Base-by-base conservation (phyloP, 257 asterid genomes). In the Fraxinus pennsylvanica region DNA sequence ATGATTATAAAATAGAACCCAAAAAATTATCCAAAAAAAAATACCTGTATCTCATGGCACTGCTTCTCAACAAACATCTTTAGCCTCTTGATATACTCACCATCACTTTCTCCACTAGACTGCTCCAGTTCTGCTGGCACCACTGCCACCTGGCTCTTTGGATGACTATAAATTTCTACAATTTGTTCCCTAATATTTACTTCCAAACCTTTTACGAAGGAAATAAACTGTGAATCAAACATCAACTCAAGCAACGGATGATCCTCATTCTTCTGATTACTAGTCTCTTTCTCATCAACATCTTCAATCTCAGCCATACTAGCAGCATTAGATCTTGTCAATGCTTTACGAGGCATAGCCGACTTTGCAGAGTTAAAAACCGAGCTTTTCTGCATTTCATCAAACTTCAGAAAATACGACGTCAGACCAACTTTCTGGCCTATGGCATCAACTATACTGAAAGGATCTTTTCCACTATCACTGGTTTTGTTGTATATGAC, bases 21-120 rank as follows among this genome's bases (percentile, higher is more conserved):
- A 14, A 75, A 6, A 61, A 63, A 67, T 22, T 30, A 79, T 19
- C 12, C 25, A 0, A 12, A 33, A 32, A 57, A 47, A 76, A 65
- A 52, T 93, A 93, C 99, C 98, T 95, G 98, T 81, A 95, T 95
- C 89, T 95, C 99, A 78, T 80, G 83, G 84, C 98, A 95, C 78
- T 95, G 99, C 85, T 89, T 91, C 94, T 93, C 96, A 77, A 91
- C 88, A 83, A 93, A 93, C 50, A 66, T 39, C 76, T 84, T 93
- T 73, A 95, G 81, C 77, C 97, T 92, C 80, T 84, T 86, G 87
- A 93, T 88, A 78, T 91, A 95, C 80, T 95, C 97, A 54, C 82
- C 81, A 71, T 93, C 90, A 67, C 82, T 87, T 82, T 93, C 99
- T 71, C 91, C 94, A 74, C 85, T 85, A 74, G 69, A 79, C 90